Evolutionary conservation across 1,139 yeast species (phyloP), one percentile per base, ranked within the genome.

Genomic region (Suhomyces yuchorum): DNA sequence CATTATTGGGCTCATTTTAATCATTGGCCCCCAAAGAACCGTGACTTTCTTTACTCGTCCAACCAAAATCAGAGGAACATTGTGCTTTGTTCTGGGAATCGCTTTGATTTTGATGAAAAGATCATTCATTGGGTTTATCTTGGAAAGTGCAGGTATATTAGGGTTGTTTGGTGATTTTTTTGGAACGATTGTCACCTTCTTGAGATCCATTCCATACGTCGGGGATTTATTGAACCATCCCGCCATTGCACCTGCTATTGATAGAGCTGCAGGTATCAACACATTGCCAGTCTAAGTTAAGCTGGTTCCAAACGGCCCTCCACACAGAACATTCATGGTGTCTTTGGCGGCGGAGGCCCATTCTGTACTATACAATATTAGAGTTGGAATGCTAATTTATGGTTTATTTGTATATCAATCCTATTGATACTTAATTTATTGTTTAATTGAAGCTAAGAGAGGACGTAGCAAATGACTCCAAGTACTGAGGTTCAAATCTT

Each of bases 101-200:
- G 50, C 84, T 18, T 71, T 93, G 56, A 92, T 93, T 50, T 73
- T 93, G 51, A 60, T 82, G 61, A 88, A 87, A 61, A 78, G 85
- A 70, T 82, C 98, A 5, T 88, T 93, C 62, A 62, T 86, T 38
- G 99, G 99, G 18, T 92, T 93, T 60, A 66, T 85, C 8, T 72
- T 93, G 48, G 99, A 93, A 66, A 81, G 87, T 48, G 73, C 92
- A 55, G 99, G 99, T 17, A 90, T 93, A 35, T 70, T 92, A 55
- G 92, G 92, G 6, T 74, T 93, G 44, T 93, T 93, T 69, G 98
- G 96, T 32, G 96, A 90, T 66, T 89, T 90, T 65, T 86, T 90
- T 61, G 93, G 96, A 12, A 89, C 96, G 19, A 85, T 93, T 48
- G 81, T 93, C n/a, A 88, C 89, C 57, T 92, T 93, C 61, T 76